Evolutionary conservation across 495 filamentous ascomycete species (phyloP).

Genomic region (Trichocladium uniseriatum): DNA sequence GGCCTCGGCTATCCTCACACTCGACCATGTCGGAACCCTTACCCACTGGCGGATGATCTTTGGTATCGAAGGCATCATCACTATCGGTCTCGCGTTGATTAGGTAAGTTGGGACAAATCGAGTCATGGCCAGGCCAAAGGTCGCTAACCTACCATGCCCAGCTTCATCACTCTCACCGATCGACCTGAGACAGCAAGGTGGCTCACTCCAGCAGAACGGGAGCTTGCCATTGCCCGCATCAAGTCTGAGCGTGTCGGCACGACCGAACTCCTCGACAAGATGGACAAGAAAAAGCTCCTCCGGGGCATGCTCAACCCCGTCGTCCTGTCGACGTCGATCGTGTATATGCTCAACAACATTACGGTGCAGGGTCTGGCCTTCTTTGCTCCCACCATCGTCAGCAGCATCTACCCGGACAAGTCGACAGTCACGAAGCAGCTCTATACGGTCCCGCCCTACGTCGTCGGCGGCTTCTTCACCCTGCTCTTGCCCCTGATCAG

Average conservation of each 20-base stretch:
- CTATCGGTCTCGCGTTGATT: slow-evolving; percentile 45
- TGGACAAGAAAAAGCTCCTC: slow-evolving; percentile 50
- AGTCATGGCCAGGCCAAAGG: too few species aligned
- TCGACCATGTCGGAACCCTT: slow-evolving; percentile 41
- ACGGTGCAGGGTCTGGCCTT: slow-evolving; percentile 69
- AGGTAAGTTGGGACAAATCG: slow-evolving; percentile 8
- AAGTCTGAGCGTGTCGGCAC: slow-evolving; percentile 56
- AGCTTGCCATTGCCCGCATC: slow-evolving; percentile 44
- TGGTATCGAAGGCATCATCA: slow-evolving; percentile 54
- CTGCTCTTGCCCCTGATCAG: slow-evolving; percentile 51
- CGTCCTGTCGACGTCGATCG: slow-evolving; percentile 45
- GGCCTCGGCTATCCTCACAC: slow-evolving; percentile 50
- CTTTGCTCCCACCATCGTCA: slow-evolving; percentile 63
- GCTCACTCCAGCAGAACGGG: slow-evolving; percentile 48
- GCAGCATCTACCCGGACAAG: slow-evolving; percentile 53
- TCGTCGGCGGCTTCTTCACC: slow-evolving; percentile 59
- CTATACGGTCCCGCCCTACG: slow-evolving; percentile 62
- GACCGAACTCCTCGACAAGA: slow-evolving; percentile 56
- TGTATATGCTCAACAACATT: slow-evolving; percentile 64
- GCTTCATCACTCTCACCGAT: slow-evolving; percentile 49
- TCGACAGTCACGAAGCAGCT: slow-evolving; percentile 44
- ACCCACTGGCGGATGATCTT: slow-evolving; percentile 59
- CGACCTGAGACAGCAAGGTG: slow-evolving; percentile 50
- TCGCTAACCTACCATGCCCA: not conserved
- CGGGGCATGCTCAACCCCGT: slow-evolving; percentile 23